These are phyloP conservation scores for Colletotrichum gigasporum DNA, from an alignment of 2,329 filamentous ascomycete genomes.

Conservation along the genomic window DNA sequence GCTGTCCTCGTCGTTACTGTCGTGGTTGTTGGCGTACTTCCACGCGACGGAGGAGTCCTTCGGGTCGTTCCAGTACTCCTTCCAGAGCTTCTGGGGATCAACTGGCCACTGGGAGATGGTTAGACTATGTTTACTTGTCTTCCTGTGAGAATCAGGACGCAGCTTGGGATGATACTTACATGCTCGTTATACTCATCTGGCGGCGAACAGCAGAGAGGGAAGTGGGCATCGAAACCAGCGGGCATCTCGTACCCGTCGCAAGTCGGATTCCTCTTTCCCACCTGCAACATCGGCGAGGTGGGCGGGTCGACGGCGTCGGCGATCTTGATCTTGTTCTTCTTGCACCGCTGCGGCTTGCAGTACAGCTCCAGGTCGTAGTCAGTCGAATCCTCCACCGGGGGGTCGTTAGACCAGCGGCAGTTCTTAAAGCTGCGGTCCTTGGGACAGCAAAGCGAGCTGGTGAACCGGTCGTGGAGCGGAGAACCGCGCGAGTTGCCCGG, in stretches of 20 bases:
- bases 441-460: conserved; percentile 30
- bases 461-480: conserved; percentile 33
- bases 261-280: too few relatives aligned
- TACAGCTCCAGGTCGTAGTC: not conserved
- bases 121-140: too few relatives aligned
- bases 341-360: conserved; percentile 2
- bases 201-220: too few relatives aligned
- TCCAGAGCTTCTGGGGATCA: conserved; percentile 37
- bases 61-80: conserved; percentile 24
- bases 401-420: conserved; percentile 29
- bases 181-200: too few relatives aligned
- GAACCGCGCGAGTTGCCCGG: too few relatives aligned
- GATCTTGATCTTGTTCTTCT: conserved; percentile 14
- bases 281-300: too few relatives aligned
- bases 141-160: too few relatives aligned
- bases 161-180: too few relatives aligned
- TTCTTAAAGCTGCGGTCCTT: conserved; percentile 9
- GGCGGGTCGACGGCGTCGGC: conserved; percentile 17
- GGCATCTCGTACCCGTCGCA: too few relatives aligned
- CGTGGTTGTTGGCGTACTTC: conserved; percentile 36
- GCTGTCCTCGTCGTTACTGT: conserved; percentile 16
- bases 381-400: not conserved
- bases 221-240: too few relatives aligned
- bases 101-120: too few relatives aligned
- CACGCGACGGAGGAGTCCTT: conserved; percentile 34